These are phyloP conservation scores for Solanum chacoense DNA, from an alignment of 305 asterid species.

Conservation along the genomic window DNA sequence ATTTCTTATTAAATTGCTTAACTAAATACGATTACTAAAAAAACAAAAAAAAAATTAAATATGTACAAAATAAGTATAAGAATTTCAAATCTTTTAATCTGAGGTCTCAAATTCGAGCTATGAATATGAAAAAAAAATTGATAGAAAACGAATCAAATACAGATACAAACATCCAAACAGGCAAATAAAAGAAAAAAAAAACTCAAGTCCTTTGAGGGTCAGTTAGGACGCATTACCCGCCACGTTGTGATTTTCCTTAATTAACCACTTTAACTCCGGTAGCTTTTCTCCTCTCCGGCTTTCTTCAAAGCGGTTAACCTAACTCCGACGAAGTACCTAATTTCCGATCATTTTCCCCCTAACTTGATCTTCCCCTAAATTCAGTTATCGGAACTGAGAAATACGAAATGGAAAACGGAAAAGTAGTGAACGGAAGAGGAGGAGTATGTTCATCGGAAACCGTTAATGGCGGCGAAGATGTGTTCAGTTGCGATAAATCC, in stretches of 20 bases:
- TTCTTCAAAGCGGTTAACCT: background rate
- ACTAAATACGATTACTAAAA: background rate
- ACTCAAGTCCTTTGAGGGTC: background rate
- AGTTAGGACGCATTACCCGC: background rate
- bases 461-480: constrained; percentile 29
- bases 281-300: background rate
- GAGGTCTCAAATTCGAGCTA: background rate
- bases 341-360: background rate
- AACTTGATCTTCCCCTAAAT: background rate
- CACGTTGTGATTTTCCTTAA: background rate
- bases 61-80: background rate
- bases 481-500: constrained; percentile 15
- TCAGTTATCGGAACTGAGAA: background rate
- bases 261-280: background rate
- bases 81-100: too few species aligned
- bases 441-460: constrained; percentile 26
- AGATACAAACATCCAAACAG: too few species aligned
- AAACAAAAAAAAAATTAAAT: too few species aligned
- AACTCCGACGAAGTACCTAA: background rate
- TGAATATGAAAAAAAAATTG: too few species aligned
- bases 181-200: too few species aligned
- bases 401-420: background rate
- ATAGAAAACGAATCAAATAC: too few species aligned
- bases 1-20: background rate
- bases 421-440: background rate